These are phyloP conservation scores for Rubia balearica DNA, from an alignment of 305 asterid species.

Conservation along the genomic window DNA sequence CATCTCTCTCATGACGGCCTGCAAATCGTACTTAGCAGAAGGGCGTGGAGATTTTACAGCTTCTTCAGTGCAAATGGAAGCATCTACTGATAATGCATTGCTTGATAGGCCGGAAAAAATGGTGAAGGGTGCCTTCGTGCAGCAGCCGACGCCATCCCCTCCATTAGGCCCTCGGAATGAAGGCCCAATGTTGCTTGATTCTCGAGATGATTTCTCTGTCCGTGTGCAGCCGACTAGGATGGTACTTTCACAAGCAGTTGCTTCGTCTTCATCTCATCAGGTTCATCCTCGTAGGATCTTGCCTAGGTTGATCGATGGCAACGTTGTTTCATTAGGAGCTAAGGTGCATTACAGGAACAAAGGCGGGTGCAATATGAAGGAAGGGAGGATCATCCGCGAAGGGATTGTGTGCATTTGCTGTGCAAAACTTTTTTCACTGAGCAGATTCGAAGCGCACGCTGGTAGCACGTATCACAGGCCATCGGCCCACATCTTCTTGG, in stretches of 20 bases:
- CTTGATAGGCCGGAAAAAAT: too few species aligned
- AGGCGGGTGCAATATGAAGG: conserved; percentile 30
- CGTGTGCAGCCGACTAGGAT: conserved; percentile 4
- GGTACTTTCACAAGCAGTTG: not conserved
- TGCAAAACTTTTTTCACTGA: conserved; percentile 38
- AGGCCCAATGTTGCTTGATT: too few species aligned
- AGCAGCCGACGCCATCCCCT: too few species aligned
- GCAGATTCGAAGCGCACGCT: conserved; percentile 66
- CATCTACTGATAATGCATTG: too few species aligned
- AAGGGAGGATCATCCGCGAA: conserved; percentile 68
- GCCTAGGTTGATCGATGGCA: conserved; percentile 72
- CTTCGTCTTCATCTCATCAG: conserved; percentile 38
- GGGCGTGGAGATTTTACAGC: too few species aligned
- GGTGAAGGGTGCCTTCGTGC: too few species aligned
- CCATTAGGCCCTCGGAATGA: not conserved
- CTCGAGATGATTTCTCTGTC: conserved; percentile 27
- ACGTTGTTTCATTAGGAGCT: conserved; percentile 49
- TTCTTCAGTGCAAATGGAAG: too few species aligned
- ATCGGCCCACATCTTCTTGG: conserved; percentile 53
- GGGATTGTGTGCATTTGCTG: conserved; percentile 89
- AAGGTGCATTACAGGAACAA: conserved; percentile 48
- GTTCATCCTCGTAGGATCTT: conserved; percentile 47
- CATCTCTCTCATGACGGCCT: not conserved
- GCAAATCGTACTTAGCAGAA: not conserved
- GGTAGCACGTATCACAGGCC: conserved; percentile 56